Conservation (phyloP, 768 basidiomycete genomes). For the Amanita phalloides region DNA sequence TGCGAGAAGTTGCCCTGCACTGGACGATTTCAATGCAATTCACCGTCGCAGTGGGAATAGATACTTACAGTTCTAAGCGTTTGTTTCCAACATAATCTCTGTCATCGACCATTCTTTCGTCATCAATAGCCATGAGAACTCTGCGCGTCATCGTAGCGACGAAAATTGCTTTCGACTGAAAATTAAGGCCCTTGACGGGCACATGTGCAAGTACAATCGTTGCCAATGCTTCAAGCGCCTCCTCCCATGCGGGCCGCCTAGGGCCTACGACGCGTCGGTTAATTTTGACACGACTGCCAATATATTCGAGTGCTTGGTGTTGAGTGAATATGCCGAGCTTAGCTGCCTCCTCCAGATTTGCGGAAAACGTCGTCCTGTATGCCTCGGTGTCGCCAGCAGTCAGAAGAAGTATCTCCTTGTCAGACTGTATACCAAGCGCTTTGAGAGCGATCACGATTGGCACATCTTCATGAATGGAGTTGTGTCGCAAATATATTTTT, state of each 20-base stretch:
- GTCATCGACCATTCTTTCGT: conserved; percentile 96
- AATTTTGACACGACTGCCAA: conserved; percentile 86
- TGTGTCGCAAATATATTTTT: conserved; percentile 93
- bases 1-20: conserved; percentile 92
- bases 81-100: conserved; percentile 99
- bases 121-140: conserved; percentile 93
- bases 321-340: conserved; percentile 86
- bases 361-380: conserved; percentile 78
- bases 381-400: conserved; percentile 88
- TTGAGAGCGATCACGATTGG: conserved; percentile 95
- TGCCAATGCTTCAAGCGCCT: conserved; percentile 92
- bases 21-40: conserved; percentile 20
- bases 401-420: conserved; percentile 93
- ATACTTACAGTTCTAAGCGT: conserved; percentile 84
- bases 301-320: conserved; percentile 91
- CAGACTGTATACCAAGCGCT: conserved; percentile 91
- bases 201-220: conserved; percentile 97
- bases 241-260: conserved; percentile 81
- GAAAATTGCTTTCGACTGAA: conserved; percentile 91
- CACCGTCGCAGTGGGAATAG: conserved; percentile 3
- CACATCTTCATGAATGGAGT: conserved; percentile 94
- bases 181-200: conserved; percentile 80
- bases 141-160: conserved; percentile 95
- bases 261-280: conserved; percentile 76
- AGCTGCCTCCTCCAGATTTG: conserved; percentile 90